phyloP scores from a whole-genome alignment of 225 moss, liverwort and hornwort genomes.

The Physcomitrellopsis africana region DNA sequence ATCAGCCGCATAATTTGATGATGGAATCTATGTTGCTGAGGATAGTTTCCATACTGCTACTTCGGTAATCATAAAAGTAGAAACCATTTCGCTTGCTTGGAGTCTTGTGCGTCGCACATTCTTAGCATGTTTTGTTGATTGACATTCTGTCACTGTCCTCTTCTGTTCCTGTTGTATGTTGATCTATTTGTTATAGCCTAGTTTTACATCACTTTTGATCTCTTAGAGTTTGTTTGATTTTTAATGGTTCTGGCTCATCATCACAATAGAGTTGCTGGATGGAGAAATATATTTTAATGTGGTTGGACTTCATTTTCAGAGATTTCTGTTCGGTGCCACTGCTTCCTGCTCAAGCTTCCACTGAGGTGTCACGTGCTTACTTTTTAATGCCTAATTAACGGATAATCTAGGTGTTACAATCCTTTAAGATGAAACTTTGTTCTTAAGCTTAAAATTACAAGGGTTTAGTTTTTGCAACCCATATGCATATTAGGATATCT shows the following conservation, averaged over 20 bases:
- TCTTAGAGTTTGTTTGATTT: not conserved
- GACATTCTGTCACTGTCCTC: not conserved
- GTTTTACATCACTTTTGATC: not conserved
- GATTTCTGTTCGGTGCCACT: conserved; percentile 44
- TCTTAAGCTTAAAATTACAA: not conserved
- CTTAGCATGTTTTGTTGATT: conserved; percentile 8
- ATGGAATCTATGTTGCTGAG: not conserved
- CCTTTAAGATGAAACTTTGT: not conserved
- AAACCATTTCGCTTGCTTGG: not conserved
- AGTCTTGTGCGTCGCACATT: not conserved
- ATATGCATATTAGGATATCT: not conserved
- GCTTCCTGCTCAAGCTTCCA: conserved; percentile 38
- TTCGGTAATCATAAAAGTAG: not conserved
- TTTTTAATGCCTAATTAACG: not conserved
- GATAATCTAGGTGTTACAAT: not conserved
- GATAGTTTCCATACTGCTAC: not conserved
- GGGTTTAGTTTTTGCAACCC: not conserved
- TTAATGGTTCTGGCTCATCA: not conserved
- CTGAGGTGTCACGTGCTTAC: conserved; percentile 32
- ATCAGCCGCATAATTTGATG: not conserved
- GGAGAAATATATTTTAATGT: not conserved
- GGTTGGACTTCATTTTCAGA: conserved; percentile 27
- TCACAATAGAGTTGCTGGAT: not conserved
- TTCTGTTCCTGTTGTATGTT: not conserved
- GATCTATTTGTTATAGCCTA: too few species aligned